Conservation (phyloP, 2,329 filamentous ascomycete species). For the Colletotrichum agaves region DNA sequence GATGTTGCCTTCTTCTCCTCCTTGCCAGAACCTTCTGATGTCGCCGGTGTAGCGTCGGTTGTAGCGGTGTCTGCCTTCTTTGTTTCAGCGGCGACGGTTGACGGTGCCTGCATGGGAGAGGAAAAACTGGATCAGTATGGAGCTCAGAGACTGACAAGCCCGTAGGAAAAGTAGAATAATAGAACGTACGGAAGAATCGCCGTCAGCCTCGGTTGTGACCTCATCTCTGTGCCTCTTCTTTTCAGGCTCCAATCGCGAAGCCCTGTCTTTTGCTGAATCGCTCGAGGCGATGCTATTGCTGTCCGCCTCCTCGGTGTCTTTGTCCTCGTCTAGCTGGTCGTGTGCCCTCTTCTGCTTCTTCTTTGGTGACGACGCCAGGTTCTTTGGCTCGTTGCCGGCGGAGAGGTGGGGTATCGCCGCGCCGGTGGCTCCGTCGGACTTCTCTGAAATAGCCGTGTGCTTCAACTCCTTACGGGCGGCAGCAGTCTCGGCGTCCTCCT, state of each 20-base stretch:
- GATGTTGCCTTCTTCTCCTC: constrained; percentile 55
- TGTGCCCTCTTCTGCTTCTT: constrained; percentile 73
- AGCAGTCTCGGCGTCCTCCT: constrained; percentile 72
- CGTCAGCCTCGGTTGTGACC: constrained; percentile 40
- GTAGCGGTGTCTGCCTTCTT: constrained; percentile 32
- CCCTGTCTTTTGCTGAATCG: constrained; percentile 60
- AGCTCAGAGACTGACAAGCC: background rate
- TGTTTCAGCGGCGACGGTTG: constrained; percentile 8
- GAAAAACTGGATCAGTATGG: constrained; percentile 5
- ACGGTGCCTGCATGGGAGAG: constrained; percentile 4
- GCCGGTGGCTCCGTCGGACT: constrained; percentile 41
- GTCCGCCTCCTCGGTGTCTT: constrained; percentile 55
- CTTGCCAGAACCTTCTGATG: constrained; percentile 16
- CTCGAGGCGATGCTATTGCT: constrained; percentile 54
- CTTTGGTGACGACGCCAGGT: constrained; percentile 69
- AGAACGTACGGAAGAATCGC: constrained; percentile 19
- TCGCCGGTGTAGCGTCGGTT: constrained; percentile 42
- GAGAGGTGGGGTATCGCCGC: constrained; percentile 43
- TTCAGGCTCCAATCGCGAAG: constrained; percentile 64
- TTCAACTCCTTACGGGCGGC: constrained; percentile 72
- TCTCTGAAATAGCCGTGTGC: constrained; percentile 71
- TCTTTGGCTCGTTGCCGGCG: constrained; percentile 54
- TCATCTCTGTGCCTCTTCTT: constrained; percentile 72
- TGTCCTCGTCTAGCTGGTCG: constrained; percentile 65
- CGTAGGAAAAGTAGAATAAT: background rate